Conservation (phyloP, 768 basidiomycete genomes). For the Leccinum fibrillosum region DNA sequence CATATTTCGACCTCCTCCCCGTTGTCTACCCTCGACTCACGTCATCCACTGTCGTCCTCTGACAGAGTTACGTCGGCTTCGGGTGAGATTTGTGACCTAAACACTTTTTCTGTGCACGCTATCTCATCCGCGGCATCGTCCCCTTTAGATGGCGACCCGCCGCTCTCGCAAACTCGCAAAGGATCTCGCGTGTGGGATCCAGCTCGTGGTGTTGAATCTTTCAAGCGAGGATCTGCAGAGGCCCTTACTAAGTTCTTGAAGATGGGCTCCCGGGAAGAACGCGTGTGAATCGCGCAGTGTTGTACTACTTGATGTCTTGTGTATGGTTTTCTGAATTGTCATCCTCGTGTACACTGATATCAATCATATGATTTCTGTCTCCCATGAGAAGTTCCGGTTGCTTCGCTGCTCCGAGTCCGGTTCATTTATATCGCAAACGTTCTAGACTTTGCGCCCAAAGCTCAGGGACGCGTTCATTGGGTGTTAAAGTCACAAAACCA, state of each 20-base stretch:
- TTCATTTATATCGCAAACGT: neutral
- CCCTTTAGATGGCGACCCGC: conserved; percentile 44
- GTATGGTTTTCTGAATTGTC: conserved; percentile 1
- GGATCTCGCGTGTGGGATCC: conserved; percentile 81
- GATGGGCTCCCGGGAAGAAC: conserved; percentile 70
- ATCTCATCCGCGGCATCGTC: conserved; percentile 53
- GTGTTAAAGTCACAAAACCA: neutral
- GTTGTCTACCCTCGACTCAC: conserved; percentile 15
- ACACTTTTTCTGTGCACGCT: conserved; percentile 35
- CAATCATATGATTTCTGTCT: neutral
- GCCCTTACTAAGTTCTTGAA: conserved; percentile 80
- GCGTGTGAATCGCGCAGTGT: conserved; percentile 4
- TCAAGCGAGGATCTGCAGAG: conserved; percentile 86
- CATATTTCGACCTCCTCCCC: neutral
- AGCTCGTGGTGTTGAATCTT: conserved; percentile 76
- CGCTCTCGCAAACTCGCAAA: conserved; percentile 35
- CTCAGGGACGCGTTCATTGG: neutral
- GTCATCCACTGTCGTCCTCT: conserved; percentile 16
- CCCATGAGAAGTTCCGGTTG: neutral
- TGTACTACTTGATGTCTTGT: neutral
- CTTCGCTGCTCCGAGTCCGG: neutral
- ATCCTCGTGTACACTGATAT: neutral
- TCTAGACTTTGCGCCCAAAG: neutral
- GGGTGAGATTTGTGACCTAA: conserved; percentile 5
- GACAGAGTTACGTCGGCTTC: conserved; percentile 7